phyloP scores from a whole-genome alignment of 2,329 filamentous ascomycete genomes.

The Xylariaceae sp. region DNA sequence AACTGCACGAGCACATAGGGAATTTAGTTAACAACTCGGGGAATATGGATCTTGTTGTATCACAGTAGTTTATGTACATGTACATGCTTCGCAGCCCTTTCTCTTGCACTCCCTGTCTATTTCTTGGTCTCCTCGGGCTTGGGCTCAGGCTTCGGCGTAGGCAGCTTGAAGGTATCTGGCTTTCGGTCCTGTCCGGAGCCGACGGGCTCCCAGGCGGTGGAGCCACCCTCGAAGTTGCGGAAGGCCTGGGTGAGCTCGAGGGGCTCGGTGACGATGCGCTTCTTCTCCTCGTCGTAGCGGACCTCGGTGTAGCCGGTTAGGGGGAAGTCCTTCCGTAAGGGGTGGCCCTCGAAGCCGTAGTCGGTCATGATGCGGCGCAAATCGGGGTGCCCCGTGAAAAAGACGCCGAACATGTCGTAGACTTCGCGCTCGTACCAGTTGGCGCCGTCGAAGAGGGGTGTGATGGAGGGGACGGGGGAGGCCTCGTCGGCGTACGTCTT shows the following conservation, averaged over 20 bases:
- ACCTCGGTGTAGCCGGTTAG: slow-evolving; percentile 98
- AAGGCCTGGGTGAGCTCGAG: slow-evolving; percentile 97
- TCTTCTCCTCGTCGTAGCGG: slow-evolving; percentile 98
- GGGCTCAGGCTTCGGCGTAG: slow-evolving; percentile 91
- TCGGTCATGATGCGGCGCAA: slow-evolving; percentile 98
- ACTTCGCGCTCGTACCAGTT: slow-evolving; percentile 99
- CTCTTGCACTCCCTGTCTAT: slow-evolving; percentile 44
- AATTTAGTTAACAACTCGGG: background rate
- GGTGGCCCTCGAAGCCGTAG: slow-evolving; percentile 98
- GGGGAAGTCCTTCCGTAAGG: slow-evolving; percentile 95
- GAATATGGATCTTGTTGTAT: slow-evolving; percentile 24
- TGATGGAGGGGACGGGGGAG: slow-evolving; percentile 86
- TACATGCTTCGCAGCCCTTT: slow-evolving; percentile 20
- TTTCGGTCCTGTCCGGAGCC: slow-evolving; percentile 71
- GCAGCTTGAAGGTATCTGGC: slow-evolving; percentile 88
- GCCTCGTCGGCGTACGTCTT: slow-evolving; percentile 99
- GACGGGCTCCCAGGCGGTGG: slow-evolving; percentile 66
- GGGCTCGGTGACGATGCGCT: slow-evolving; percentile 96
- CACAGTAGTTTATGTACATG: slow-evolving; percentile 30
- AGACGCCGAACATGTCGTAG: slow-evolving; percentile 96
- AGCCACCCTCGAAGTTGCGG: slow-evolving; percentile 94
- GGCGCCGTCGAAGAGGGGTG: slow-evolving; percentile 83
- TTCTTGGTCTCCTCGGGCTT: slow-evolving; percentile 92
- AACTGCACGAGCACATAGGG: background rate
- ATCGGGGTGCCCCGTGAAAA: slow-evolving; percentile 94